These are phyloP conservation scores for Salix brachista DNA, from an alignment of 345 rosid species.

Conservation along the genomic window DNA sequence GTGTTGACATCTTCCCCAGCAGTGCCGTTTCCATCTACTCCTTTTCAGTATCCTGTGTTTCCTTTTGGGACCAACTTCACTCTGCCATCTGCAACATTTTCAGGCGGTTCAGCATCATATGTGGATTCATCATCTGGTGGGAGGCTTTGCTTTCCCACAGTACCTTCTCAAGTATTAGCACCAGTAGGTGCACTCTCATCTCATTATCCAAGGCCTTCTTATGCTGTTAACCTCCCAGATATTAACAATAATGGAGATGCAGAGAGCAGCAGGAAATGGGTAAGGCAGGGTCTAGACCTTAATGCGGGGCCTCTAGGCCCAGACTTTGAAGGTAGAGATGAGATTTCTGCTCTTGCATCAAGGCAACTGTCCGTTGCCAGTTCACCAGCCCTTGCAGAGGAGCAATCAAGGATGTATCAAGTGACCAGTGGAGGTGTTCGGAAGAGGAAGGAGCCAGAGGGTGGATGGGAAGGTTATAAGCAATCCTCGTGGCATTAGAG, in stretches of 20 bases:
- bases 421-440: constrained; percentile 44
- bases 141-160: constrained; percentile 56
- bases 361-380: constrained; percentile 51
- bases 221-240: constrained; percentile 56
- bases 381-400: constrained; percentile 56
- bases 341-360: constrained; percentile 33
- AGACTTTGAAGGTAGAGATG: constrained; percentile 68
- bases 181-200: constrained; percentile 53
- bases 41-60: constrained; percentile 71
- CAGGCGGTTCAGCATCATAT: constrained; percentile 65
- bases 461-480: constrained; percentile 83
- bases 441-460: constrained; percentile 89
- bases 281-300: constrained; percentile 63
- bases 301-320: constrained; percentile 76
- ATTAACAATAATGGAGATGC: constrained; percentile 37
- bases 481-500: constrained; percentile 87
- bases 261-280: constrained; percentile 63
- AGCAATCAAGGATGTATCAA: constrained; percentile 73
- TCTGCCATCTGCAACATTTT: constrained; percentile 50
- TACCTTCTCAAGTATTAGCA: constrained; percentile 60
- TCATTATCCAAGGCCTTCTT: constrained; percentile 53
- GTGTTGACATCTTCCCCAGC: constrained; percentile 81
- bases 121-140: constrained; percentile 67
- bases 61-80: constrained; percentile 58
- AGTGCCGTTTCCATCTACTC: constrained; percentile 53